These are phyloP conservation scores for Agaricus bisporus DNA, from an alignment of 768 basidiomycete genomes.

Conservation along the genomic window DNA sequence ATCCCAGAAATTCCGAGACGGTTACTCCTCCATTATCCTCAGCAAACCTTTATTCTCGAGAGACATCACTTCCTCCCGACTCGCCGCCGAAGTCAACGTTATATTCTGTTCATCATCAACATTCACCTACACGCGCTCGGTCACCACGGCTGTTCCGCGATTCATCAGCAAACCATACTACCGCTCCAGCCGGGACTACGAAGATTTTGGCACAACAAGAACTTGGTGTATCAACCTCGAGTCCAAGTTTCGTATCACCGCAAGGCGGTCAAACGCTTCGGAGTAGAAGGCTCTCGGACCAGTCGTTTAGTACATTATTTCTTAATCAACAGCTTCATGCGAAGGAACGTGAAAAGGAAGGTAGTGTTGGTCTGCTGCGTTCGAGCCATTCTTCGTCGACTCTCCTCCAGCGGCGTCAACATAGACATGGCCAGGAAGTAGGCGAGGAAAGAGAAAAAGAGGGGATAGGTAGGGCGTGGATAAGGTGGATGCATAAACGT, in stretches of 20 bases:
- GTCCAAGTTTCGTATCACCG: not conserved
- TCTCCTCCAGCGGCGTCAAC: not conserved
- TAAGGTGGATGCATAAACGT: constrained; percentile 76
- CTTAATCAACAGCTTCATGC: constrained; percentile 25
- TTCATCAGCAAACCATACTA: not conserved
- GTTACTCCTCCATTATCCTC: constrained; percentile 20
- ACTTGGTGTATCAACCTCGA: not conserved
- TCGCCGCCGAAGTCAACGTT: not conserved
- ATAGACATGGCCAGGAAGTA: constrained; percentile 14
- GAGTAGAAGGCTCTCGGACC: constrained; percentile 1
- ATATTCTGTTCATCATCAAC: not conserved
- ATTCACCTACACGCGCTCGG: not conserved
- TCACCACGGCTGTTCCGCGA: constrained; percentile 1
- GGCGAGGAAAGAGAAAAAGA: constrained; percentile 18
- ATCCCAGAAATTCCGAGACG: constrained; percentile 19
- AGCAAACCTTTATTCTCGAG: not conserved
- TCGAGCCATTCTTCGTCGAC: constrained; percentile 4
- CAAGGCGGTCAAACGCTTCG: not conserved
- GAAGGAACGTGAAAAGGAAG: constrained; percentile 8
- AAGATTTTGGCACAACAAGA: constrained; percentile 2
- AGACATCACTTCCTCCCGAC: not conserved
- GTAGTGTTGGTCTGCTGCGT: constrained; percentile 8
- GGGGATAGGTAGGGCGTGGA: constrained; percentile 54
- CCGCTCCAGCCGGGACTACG: not conserved
- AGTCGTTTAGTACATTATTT: constrained; percentile 34